Conservation (phyloP, 2,329 filamentous ascomycete species). For the Botryotinia globosa region DNA sequence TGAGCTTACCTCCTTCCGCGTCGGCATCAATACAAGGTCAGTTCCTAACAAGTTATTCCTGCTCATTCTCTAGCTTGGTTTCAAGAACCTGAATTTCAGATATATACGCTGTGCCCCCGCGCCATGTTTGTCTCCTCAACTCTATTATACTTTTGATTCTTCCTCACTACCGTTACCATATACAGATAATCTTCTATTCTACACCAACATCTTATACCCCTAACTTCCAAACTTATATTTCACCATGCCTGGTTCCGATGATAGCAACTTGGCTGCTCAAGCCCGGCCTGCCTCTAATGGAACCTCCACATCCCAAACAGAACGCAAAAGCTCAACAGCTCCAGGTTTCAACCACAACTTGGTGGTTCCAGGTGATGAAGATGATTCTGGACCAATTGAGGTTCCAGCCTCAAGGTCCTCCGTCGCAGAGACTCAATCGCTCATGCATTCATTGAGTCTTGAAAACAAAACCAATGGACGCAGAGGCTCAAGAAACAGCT, state of each 20-base stretch:
- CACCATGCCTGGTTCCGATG: constrained; percentile 60
- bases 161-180: not conserved
- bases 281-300: constrained; percentile 26
- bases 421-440: constrained; percentile 63
- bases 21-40: not conserved
- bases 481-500: constrained; percentile 70
- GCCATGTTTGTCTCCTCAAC: not conserved
- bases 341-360: constrained; percentile 19
- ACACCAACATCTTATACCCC: not conserved
- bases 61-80: constrained; percentile 33
- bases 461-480: constrained; percentile 54
- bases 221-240: constrained; percentile 6
- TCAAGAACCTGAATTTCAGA: constrained; percentile 26
- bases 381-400: constrained; percentile 52
- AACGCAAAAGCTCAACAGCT: constrained; percentile 26
- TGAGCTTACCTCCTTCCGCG: constrained; percentile 15
- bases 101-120: constrained; percentile 31
- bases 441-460: constrained; percentile 74
- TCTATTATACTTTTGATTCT: constrained; percentile 4
- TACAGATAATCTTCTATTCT: not conserved
- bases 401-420: constrained; percentile 66
- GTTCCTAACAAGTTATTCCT: constrained; percentile 23
- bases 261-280: constrained; percentile 51
- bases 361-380: constrained; percentile 13
- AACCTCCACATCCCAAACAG: constrained; percentile 26